Conservation (phyloP, 2,329 filamentous ascomycete species). For the Aotearoamyces nothofagi region DNA sequence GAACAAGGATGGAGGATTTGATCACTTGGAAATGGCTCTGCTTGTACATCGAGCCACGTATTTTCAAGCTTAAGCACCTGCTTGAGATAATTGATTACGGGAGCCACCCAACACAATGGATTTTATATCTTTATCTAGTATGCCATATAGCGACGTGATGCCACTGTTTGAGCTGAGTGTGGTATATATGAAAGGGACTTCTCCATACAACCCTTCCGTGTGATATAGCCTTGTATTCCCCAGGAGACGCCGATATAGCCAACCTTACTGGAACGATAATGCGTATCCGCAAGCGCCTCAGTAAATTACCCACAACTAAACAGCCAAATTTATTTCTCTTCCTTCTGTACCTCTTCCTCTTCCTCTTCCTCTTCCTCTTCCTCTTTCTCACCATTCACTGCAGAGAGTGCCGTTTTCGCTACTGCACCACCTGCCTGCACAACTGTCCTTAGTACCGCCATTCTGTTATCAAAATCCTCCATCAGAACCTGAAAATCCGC, state of each 20-base stretch:
- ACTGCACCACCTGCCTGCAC: constrained; percentile 27
- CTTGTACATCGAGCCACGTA: background rate
- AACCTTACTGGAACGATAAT: background rate
- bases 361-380: constrained; percentile 3
- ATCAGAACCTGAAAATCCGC: constrained; percentile 36
- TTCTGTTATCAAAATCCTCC: constrained; percentile 40
- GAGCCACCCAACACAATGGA: background rate
- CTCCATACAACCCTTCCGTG: too few relatives aligned
- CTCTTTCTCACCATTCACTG: constrained; percentile 6
- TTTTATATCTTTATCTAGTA: background rate
- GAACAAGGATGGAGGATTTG: too few relatives aligned
- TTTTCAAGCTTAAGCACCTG: background rate
- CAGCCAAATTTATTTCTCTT: too few relatives aligned
- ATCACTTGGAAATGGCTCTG: background rate
- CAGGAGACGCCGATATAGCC: too few relatives aligned
- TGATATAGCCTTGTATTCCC: too few relatives aligned
- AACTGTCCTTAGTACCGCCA: constrained; percentile 37
- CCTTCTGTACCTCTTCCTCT: constrained; percentile 2
- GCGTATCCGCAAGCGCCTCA: too few relatives aligned
- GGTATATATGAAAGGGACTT: too few relatives aligned
- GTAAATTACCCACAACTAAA: too few relatives aligned
- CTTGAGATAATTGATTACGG: background rate
- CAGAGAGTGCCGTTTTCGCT: too few relatives aligned
- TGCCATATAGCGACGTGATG: too few relatives aligned
- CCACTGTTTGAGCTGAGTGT: too few relatives aligned